phyloP scores from a whole-genome alignment of 495 filamentous ascomycete genomes.

The Chaetomium cochliodes region DNA sequence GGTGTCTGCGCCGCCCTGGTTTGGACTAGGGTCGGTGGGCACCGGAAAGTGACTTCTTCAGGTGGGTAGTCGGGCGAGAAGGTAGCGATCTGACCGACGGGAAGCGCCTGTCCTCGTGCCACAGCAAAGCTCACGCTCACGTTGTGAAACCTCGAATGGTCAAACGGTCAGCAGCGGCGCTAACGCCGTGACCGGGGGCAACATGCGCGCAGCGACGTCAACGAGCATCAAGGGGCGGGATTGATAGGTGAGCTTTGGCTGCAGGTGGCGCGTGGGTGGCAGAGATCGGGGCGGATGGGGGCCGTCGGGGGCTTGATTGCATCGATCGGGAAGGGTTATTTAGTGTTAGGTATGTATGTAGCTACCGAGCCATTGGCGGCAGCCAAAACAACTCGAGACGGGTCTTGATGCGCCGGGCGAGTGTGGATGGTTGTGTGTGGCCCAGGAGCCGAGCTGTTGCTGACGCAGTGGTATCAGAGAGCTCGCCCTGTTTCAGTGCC shows the following conservation, averaged over 20 bases:
- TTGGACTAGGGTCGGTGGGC: not conserved
- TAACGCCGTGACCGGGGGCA: not conserved
- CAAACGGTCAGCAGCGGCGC: slow-evolving; percentile 11
- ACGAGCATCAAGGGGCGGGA: slow-evolving; percentile 1
- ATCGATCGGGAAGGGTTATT: slow-evolving; percentile 10
- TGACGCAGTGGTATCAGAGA: not conserved
- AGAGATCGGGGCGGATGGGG: slow-evolving; percentile 4
- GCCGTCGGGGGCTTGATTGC: not conserved
- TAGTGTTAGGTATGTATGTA: no score
- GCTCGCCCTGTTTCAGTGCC: slow-evolving; percentile 15
- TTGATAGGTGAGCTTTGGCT: slow-evolving; percentile 1
- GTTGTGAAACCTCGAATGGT: slow-evolving; percentile 13
- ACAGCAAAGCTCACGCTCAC: not conserved
- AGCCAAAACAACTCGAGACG: slow-evolving; percentile 5
- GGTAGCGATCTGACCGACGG: not conserved
- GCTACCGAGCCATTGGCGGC: slow-evolving; percentile 15
- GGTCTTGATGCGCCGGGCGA: slow-evolving; percentile 12
- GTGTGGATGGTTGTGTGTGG: not conserved
- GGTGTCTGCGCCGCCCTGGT: not conserved
- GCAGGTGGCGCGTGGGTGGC: not conserved
- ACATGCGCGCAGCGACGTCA: not conserved
- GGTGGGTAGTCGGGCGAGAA: not conserved
- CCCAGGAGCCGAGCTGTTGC: not conserved
- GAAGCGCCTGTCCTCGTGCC: slow-evolving; percentile 15
- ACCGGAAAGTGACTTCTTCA: slow-evolving; percentile 6